Evolutionary conservation across 192 early-diverging fungal species (phyloP).

Genomic region (Podila epicladia): DNA sequence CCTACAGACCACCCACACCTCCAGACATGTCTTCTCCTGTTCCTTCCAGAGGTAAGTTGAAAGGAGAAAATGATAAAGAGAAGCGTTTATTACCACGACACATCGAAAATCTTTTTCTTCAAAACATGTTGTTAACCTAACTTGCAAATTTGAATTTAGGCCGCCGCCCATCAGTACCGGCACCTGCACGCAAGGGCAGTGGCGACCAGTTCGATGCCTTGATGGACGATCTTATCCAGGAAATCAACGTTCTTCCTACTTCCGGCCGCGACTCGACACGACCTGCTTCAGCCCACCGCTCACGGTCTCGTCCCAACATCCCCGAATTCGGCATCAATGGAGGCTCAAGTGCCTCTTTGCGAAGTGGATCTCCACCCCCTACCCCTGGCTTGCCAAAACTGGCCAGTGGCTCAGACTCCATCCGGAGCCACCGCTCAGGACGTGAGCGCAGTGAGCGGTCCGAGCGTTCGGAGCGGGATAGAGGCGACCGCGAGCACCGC

Average conservation of each 20-base stretch:
- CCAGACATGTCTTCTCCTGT: constrained; percentile 34
- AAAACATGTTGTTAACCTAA: background rate
- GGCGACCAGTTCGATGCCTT: constrained; percentile 46
- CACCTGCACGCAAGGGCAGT: constrained; percentile 27
- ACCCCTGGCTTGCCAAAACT: constrained; percentile 29
- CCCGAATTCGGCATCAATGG: constrained; percentile 19
- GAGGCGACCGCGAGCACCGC: constrained; percentile 22
- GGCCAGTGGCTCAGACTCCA: constrained; percentile 20
- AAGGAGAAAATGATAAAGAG: background rate
- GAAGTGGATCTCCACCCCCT: constrained; percentile 38
- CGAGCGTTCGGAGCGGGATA: constrained; percentile 10
- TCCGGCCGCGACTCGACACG: constrained; percentile 31
- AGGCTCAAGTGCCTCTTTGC: background rate
- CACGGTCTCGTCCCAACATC: constrained; percentile 45
- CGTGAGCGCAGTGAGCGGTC: constrained; percentile 35
- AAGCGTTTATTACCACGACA: background rate
- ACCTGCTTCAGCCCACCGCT: constrained; percentile 39
- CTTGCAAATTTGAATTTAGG: constrained; percentile 6
- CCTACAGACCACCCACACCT: constrained; percentile 42
- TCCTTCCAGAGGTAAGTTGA: constrained; percentile 23
- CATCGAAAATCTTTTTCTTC: too few species aligned
- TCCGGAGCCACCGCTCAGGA: constrained; percentile 35
- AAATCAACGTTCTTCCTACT: constrained; percentile 51
- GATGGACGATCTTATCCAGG: constrained; percentile 55
- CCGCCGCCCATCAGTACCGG: constrained; percentile 9